These are phyloP conservation scores for Albifimbria verrucaria DNA, from an alignment of 2,329 filamentous ascomycete species.

Conservation along the genomic window DNA sequence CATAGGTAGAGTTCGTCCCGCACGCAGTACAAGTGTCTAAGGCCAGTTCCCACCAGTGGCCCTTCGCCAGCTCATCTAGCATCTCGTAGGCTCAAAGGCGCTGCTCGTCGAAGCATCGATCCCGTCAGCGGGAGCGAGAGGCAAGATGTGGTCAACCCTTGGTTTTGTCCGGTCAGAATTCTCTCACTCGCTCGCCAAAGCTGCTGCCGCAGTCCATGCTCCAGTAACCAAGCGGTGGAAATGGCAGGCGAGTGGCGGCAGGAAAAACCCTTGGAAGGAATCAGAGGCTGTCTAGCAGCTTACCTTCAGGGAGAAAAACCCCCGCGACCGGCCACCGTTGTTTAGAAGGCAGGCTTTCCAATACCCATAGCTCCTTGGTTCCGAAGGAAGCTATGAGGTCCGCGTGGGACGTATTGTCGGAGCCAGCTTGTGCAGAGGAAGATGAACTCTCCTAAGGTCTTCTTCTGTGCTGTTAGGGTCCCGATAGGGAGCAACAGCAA, in stretches of 20 bases:
- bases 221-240: constrained; percentile 1
- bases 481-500: too few species aligned
- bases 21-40: too few species aligned
- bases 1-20: too few species aligned
- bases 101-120: neutral
- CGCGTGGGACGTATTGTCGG: neutral
- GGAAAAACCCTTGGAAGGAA: neutral
- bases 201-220: neutral
- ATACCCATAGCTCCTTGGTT: too few species aligned
- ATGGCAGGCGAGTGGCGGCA: neutral
- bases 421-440: neutral
- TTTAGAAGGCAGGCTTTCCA: too few species aligned
- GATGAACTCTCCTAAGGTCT: constrained; percentile 1
- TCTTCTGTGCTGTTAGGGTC: neutral
- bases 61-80: too few species aligned
- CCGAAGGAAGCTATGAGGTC: neutral
- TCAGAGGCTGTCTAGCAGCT: too few species aligned
- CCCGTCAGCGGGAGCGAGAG: neutral
- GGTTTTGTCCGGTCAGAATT: neutral
- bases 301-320: too few species aligned
- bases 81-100: too few species aligned
- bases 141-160: neutral
- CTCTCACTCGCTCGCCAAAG: neutral
- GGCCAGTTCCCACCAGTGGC: too few species aligned
- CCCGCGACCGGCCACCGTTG: too few species aligned